A percentile compares a stretch with the other conserved stretches of the same genome.
Conservation (phyloP, 805 yeast species). For the Suhomyces sp. region DNA sequence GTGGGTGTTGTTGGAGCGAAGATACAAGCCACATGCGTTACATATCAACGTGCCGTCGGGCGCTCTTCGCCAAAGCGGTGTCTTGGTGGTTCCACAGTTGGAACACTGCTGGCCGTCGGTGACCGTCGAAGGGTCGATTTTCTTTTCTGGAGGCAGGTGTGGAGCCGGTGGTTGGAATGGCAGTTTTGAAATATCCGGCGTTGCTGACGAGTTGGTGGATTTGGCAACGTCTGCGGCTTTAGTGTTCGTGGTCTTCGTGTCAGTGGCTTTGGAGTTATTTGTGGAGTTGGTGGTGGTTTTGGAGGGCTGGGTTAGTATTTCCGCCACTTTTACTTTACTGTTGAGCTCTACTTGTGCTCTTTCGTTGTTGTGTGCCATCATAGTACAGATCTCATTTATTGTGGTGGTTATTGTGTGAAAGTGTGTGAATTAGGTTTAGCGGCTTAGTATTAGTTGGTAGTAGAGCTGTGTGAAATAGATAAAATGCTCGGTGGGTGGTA, state of each 20-base stretch:
- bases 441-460: not conserved
- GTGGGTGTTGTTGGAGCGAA: conserved; percentile 57
- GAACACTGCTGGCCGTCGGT: conserved; percentile 46
- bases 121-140: not conserved
- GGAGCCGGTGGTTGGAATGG: not conserved
- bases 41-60: conserved; percentile 55
- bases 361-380: conserved; percentile 2
- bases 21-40: conserved; percentile 60
- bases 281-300: too few relatives aligned
- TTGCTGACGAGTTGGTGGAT: too few relatives aligned
- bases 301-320: not conserved
- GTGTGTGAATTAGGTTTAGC: not conserved
- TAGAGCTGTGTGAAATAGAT: too few relatives aligned
- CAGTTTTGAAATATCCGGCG: too few relatives aligned
- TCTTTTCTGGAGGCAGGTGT: not conserved
- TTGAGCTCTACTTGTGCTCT: not conserved
- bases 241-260: too few relatives aligned
- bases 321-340: not conserved
- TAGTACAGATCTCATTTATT: not conserved
- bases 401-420: not conserved
- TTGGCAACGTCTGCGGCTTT: too few relatives aligned
- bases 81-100: conserved; percentile 54
- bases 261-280: too few relatives aligned
- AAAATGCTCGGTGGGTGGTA: not conserved
- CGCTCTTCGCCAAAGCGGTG: conserved; percentile 59